Percentiles rank a stretch among this genome's conserved stretches.
phyloP scores from a whole-genome alignment of 768 basidiomycete genomes.

The Calocera cornea region DNA sequence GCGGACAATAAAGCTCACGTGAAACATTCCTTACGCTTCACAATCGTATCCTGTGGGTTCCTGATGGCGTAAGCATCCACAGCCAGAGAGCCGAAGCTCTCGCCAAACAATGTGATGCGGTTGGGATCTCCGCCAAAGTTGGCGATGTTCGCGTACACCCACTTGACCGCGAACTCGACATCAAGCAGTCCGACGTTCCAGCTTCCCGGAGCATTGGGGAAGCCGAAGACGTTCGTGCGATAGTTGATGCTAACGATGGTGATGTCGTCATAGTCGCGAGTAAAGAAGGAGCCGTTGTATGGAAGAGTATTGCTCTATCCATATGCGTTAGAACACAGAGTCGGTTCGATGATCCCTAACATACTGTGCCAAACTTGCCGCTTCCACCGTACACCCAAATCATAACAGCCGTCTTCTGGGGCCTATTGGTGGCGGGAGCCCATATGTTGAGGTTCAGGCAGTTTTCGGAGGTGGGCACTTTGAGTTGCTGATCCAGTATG shows the following conservation, averaged over 20 bases:
- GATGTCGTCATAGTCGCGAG: not conserved
- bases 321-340: not conserved
- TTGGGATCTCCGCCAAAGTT: conserved; percentile 28
- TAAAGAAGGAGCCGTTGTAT: not conserved
- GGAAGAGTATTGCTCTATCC: not conserved
- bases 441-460: not conserved
- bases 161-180: conserved; percentile 29
- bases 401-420: not conserved
- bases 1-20: not conserved
- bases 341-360: not conserved
- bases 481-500: not conserved
- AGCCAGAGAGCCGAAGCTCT: not conserved
- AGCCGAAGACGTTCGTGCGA: not conserved
- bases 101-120: not conserved
- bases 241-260: not conserved
- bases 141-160: conserved; percentile 27
- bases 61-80: not conserved
- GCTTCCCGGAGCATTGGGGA: not conserved
- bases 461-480: not conserved
- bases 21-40: not conserved
- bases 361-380: not conserved
- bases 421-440: not conserved
- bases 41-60: not conserved
- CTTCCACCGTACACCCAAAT: not conserved
- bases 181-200: conserved; percentile 35